A percentile compares a stretch with the other conserved stretches of the same genome.
These are phyloP conservation scores for Sherardia arvensis DNA, from an alignment of 257 asterid genomes.

Conservation along the genomic window DNA sequence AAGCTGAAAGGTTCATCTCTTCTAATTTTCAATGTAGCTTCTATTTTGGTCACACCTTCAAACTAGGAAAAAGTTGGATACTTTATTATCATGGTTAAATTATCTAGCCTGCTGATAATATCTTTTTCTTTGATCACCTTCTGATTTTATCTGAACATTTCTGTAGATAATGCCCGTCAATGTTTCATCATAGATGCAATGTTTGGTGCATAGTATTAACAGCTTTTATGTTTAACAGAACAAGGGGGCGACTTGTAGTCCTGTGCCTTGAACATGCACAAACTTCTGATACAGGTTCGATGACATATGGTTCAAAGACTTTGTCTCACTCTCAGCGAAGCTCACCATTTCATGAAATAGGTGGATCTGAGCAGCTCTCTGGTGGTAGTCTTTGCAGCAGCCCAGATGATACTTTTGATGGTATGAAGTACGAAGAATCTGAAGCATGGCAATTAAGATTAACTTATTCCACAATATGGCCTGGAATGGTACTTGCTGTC, in stretches of 20 bases:
- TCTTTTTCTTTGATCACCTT: too few species aligned
- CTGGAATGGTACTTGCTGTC: slow-evolving; percentile 83
- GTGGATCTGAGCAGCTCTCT: slow-evolving; percentile 61
- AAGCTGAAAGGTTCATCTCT: slow-evolving; percentile 79
- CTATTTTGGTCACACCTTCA: not conserved
- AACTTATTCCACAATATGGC: slow-evolving; percentile 58
- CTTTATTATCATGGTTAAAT: not conserved
- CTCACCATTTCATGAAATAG: slow-evolving; percentile 43
- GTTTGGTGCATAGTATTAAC: slow-evolving; percentile 1
- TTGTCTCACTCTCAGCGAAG: slow-evolving; percentile 50
- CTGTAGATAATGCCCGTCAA: not conserved
- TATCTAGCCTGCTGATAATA: not conserved
- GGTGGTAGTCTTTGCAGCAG: slow-evolving; percentile 71
- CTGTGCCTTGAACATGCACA: slow-evolving; percentile 66
- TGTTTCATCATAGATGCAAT: not conserved
- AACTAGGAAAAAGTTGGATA: not conserved
- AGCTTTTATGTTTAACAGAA: slow-evolving; percentile 35
- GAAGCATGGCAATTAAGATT: slow-evolving; percentile 73
- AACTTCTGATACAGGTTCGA: slow-evolving; percentile 61
- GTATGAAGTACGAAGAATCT: slow-evolving; percentile 70
- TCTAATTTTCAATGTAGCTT: not conserved
- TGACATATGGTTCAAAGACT: slow-evolving; percentile 34
- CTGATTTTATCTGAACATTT: too few species aligned
- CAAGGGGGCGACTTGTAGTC: slow-evolving; percentile 83
- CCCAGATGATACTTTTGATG: slow-evolving; percentile 76